These are phyloP conservation scores for Phaseolus lunatus DNA, from an alignment of 306 rosid species.

Conservation along the genomic window DNA sequence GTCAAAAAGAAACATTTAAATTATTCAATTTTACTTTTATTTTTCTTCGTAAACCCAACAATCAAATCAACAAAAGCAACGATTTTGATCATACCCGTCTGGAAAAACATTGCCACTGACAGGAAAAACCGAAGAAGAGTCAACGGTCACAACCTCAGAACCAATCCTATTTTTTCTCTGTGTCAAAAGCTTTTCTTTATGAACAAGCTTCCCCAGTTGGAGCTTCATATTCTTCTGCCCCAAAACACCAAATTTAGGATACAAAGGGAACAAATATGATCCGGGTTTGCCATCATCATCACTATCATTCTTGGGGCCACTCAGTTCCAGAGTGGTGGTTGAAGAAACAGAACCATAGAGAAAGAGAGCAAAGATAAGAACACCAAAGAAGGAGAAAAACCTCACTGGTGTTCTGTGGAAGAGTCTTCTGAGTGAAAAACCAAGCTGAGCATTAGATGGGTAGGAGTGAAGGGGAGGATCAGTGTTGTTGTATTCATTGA, in stretches of 20 bases:
- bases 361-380: slow-evolving; percentile 61
- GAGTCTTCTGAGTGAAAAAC: slow-evolving; percentile 44
- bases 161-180: slow-evolving; percentile 25
- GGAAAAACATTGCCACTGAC: slow-evolving; percentile 76
- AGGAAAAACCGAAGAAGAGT: slow-evolving; percentile 67
- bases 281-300: slow-evolving; percentile 41
- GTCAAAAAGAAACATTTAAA: not conserved
- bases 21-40: not conserved
- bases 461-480: slow-evolving; percentile 42
- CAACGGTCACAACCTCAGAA: slow-evolving; percentile 49
- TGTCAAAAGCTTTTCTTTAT: slow-evolving; percentile 44
- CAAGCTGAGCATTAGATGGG: slow-evolving; percentile 49
- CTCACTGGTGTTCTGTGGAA: slow-evolving; percentile 48
- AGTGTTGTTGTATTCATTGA: not conserved
- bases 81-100: slow-evolving; percentile 65
- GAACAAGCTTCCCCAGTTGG: slow-evolving; percentile 59
- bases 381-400: slow-evolving; percentile 55
- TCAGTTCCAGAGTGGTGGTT: slow-evolving; percentile 47
- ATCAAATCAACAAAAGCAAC: slow-evolving; percentile 17
- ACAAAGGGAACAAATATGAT: slow-evolving; percentile 66
- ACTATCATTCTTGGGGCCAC: slow-evolving; percentile 53
- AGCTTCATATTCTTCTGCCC: slow-evolving; percentile 59
- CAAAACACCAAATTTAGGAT: slow-evolving; percentile 49
- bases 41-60: not conserved
- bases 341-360: slow-evolving; percentile 61